Conservation (phyloP, 1,284 basidiomycete genomes). For the Tilletiopsis washingtonensis region DNA sequence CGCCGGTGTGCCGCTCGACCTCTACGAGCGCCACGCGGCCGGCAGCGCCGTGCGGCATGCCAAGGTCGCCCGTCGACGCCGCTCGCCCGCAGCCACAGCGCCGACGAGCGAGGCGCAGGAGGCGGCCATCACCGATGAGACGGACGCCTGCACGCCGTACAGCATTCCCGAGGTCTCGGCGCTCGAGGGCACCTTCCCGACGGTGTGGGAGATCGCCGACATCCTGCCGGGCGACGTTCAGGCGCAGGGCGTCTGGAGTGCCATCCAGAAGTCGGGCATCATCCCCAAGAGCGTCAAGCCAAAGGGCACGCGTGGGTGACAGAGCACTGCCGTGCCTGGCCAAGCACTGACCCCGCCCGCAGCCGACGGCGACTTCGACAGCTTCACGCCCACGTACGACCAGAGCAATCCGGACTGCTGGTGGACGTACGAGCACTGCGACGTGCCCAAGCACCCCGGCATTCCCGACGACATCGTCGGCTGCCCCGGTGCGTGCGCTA, state of each 20-base stretch:
- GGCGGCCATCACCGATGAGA: slow-evolving; percentile 18
- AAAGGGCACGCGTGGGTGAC: slow-evolving; percentile 36
- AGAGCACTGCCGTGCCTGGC: not conserved
- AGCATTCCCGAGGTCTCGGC: slow-evolving; percentile 23
- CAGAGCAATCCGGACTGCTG: slow-evolving; percentile 38
- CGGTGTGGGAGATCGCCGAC: slow-evolving; percentile 47
- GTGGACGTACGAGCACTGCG: slow-evolving; percentile 37
- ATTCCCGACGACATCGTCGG: slow-evolving; percentile 47
- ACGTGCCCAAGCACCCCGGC: slow-evolving; percentile 49
- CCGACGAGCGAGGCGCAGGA: slow-evolving; percentile 17
- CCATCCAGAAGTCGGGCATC: slow-evolving; percentile 43
- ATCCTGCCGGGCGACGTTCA: slow-evolving; percentile 48
- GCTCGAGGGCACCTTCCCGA: slow-evolving; percentile 25
- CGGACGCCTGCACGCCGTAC: slow-evolving; percentile 31
- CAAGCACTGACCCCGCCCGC: slow-evolving; percentile 14
- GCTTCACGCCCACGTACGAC: slow-evolving; percentile 8
- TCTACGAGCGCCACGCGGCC: not conserved
- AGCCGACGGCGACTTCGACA: slow-evolving; percentile 10
- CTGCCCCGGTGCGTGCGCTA: no score
- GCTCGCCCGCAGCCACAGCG: not conserved
- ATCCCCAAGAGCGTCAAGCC: slow-evolving; percentile 45
- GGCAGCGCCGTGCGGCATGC: not conserved
- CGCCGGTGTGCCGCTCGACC: not conserved
- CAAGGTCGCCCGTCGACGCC: not conserved
- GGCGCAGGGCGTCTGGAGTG: slow-evolving; percentile 43